phyloP scores from a whole-genome alignment of 805 yeast genomes.

The Kuraishia ogatae region DNA sequence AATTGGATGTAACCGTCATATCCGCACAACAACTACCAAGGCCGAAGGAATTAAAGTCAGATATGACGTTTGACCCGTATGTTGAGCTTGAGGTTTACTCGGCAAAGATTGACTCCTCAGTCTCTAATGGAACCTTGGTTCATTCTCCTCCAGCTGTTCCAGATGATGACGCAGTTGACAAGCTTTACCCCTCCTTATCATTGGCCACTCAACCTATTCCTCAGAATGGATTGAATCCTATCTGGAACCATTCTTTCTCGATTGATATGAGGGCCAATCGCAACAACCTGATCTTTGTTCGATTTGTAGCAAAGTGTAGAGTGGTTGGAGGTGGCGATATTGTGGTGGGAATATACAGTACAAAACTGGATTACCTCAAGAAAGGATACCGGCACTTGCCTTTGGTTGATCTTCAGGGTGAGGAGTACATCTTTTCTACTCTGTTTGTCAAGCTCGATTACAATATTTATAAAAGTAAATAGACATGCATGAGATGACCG shows the following conservation, averaged over 20 bases:
- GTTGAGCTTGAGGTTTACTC: slow-evolving; percentile 47
- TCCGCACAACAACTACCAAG: slow-evolving; percentile 86
- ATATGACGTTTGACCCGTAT: slow-evolving; percentile 45
- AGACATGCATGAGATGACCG: no score
- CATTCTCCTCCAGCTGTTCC: background rate
- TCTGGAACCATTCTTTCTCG: slow-evolving; percentile 50
- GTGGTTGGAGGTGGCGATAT: slow-evolving; percentile 9
- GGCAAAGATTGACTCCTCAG: slow-evolving; percentile 1
- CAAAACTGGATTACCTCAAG: slow-evolving; percentile 53
- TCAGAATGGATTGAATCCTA: slow-evolving; percentile 82
- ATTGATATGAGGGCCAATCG: slow-evolving; percentile 20
- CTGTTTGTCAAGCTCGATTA: slow-evolving; percentile 30
- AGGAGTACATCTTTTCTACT: slow-evolving; percentile 50
- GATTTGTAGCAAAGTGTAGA: slow-evolving; percentile 35
- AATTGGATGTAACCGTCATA: slow-evolving; percentile 38
- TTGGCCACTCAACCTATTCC: slow-evolving; percentile 28
- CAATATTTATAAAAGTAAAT: no score
- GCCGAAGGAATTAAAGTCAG: slow-evolving; percentile 40
- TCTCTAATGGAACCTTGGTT: background rate
- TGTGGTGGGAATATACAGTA: slow-evolving; percentile 49
- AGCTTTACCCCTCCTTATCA: slow-evolving; percentile 5
- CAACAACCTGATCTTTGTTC: slow-evolving; percentile 45
- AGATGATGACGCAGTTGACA: background rate
- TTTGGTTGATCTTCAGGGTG: slow-evolving; percentile 71
- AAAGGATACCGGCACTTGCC: slow-evolving; percentile 81